Percentiles rank a stretch among this genome's conserved stretches.
Evolutionary conservation across 169 alveolate species (phyloP).

Genomic region (Cryptosporidium viatorum): DNA sequence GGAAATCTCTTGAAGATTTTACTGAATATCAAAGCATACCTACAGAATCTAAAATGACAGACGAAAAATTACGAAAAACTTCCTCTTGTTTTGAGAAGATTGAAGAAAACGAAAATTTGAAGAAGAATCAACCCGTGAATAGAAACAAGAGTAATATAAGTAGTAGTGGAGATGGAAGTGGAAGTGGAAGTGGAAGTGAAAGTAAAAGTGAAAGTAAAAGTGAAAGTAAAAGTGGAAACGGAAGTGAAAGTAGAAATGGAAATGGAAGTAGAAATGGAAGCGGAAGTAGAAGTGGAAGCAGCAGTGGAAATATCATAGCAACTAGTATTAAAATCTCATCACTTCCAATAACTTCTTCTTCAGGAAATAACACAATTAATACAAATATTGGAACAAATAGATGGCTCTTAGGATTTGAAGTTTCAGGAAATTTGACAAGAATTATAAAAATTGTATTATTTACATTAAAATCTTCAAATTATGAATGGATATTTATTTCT

Average conservation of each 20-base stretch:
- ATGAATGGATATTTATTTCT: slow-evolving; percentile 57
- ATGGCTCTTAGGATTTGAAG: slow-evolving; percentile 67
- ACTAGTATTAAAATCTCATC: slow-evolving; percentile 34
- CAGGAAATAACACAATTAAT: not conserved
- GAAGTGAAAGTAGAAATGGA: not conserved
- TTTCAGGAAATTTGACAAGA: slow-evolving; percentile 32
- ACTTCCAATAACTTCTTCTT: slow-evolving; percentile 23
- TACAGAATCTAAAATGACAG: not conserved
- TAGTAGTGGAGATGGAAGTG: not conserved
- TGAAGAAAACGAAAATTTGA: not conserved
- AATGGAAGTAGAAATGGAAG: not conserved
- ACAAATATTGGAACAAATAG: not conserved
- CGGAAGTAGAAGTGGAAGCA: not conserved
- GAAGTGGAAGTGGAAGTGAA: not conserved
- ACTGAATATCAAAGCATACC: slow-evolving; percentile 8
- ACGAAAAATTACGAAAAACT: not conserved
- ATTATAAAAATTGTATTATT: slow-evolving; percentile 39
- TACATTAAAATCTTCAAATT: slow-evolving; percentile 32
- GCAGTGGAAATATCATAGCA: not conserved
- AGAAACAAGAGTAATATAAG: not conserved
- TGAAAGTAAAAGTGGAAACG: not conserved
- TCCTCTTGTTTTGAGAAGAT: not conserved
- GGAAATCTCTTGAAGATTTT: not conserved
- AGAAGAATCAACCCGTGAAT: not conserved
- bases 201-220: no score